Conservation (phyloP, 768 basidiomycete species). For the Kondoa malvinella region DNA sequence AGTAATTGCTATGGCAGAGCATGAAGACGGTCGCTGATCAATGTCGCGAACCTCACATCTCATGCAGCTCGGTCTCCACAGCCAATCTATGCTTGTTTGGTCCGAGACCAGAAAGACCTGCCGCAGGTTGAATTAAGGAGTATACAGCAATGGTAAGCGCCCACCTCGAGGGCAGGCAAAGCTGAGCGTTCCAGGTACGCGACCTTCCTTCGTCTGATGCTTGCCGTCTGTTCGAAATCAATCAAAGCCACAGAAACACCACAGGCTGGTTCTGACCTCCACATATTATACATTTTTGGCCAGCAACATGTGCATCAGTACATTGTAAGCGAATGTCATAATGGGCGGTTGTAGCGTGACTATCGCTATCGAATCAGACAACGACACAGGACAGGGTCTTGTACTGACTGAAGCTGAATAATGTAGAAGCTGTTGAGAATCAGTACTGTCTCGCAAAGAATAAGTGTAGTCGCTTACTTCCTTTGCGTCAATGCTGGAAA, state of each 20-base stretch:
- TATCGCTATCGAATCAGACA: background rate
- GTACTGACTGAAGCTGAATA: background rate
- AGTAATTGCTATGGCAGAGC: too few relatives aligned
- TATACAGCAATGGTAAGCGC: too few relatives aligned
- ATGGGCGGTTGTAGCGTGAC: slow-evolving; percentile 3
- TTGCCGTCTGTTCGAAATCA: background rate
- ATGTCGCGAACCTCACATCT: too few relatives aligned
- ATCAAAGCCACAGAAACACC: background rate
- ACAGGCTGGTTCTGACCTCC: background rate
- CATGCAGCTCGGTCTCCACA: slow-evolving; percentile 3
- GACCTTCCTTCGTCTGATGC: background rate
- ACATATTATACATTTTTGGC: background rate
- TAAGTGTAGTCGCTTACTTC: background rate
- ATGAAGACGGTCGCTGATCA: too few relatives aligned
- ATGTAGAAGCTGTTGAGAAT: background rate
- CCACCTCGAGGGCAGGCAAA: background rate
- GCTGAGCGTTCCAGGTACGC: background rate
- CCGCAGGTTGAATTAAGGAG: too few relatives aligned
- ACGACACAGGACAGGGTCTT: background rate
- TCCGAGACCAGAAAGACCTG: too few relatives aligned
- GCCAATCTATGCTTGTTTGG: too few relatives aligned
- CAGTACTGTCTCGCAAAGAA: background rate
- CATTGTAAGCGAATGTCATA: slow-evolving; percentile 7
- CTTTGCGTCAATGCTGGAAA: background rate
- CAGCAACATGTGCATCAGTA: background rate